Base-by-base conservation (phyloP, 192 early-diverging fungal genomes). In the Umbelopsis sp. region DNA sequence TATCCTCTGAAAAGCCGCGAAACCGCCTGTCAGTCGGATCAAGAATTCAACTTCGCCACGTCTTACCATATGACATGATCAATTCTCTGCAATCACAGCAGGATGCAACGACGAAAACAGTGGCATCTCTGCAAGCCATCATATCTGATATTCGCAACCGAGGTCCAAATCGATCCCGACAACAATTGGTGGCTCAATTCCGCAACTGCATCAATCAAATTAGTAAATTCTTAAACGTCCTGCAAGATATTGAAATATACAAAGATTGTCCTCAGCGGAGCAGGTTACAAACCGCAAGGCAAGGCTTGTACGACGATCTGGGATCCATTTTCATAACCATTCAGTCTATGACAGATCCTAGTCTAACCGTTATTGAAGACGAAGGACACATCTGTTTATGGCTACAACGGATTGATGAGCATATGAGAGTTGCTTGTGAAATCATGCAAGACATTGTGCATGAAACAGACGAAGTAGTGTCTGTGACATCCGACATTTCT, bases 281-380 rank as follows among this genome's bases (percentile, higher is more conserved):
- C 11, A 13, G 33, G 13, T 15, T 61, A 35, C 12, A 10, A 1
- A 11, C 18, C 13, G 23, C 33, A 16, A 61, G 33, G 55, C 55
- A 61, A 25, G 30, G 27, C 27, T 61, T 61, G 55, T 61, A 61
- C 55, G 55, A 61, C 55, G 30, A 35, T 61, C 55, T 61, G 27
- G 55, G 55, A 30, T 61, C 55, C 9, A 33, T 61, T 61, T 61
- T 61, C 27, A 33, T 61, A 11, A 27, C 55, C 12, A 11, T 61
- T 7, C 55, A 61, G 55, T 12, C 55, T 30, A 61, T 61, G 55
- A 61, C 55, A 16, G 55, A 61, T 61, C 4, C 12, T 61, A 61
- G 27, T 25, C 55, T 61, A 61, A 35, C 27, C 30, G 18, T 30
- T 37, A 61, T 61, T 33, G 27, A 61, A 25, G 25, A 10, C 12